A percentile compares a stretch with the other conserved stretches of the same genome.
Evolutionary conservation across 257 asterid species (phyloP).

Genomic region (Petunia secreta): DNA sequence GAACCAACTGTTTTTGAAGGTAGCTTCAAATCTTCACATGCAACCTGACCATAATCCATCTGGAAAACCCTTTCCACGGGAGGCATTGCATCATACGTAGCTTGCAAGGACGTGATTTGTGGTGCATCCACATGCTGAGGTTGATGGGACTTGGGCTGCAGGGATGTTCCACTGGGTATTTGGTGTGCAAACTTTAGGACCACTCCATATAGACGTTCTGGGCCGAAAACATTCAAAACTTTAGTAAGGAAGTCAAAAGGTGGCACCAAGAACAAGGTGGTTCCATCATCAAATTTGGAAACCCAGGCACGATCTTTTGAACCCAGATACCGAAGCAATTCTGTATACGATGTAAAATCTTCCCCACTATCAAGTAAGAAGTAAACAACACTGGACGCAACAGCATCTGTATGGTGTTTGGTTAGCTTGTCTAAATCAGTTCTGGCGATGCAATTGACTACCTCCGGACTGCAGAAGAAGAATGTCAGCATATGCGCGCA

Average conservation of each 20-base stretch:
- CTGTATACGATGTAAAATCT: slow-evolving; percentile 91
- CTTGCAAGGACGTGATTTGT: slow-evolving; percentile 40
- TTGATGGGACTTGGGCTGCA: slow-evolving; percentile 32
- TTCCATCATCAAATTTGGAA: slow-evolving; percentile 89
- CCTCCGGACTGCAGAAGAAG: slow-evolving; percentile 67
- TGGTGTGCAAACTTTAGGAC: slow-evolving; percentile 73
- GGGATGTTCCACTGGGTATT: slow-evolving; percentile 40
- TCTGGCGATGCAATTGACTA: slow-evolving; percentile 85
- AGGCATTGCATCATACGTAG: slow-evolving; percentile 47
- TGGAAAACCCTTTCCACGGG: slow-evolving; percentile 50
- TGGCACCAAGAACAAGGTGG: slow-evolving; percentile 93
- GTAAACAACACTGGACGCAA: slow-evolving; percentile 77
- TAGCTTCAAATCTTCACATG: slow-evolving; percentile 48
- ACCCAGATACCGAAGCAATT: slow-evolving; percentile 81
- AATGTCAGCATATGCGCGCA: neutral
- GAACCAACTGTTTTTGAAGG: slow-evolving; percentile 49
- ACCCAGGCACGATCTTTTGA: slow-evolving; percentile 94
- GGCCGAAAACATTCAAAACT: slow-evolving; percentile 81
- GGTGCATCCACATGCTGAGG: slow-evolving; percentile 55
- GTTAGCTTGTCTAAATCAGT: slow-evolving; percentile 89
- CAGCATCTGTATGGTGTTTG: slow-evolving; percentile 84
- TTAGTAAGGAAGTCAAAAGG: slow-evolving; percentile 81
- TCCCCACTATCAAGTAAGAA: slow-evolving; percentile 92
- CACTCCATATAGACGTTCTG: slow-evolving; percentile 95
- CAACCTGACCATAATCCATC: slow-evolving; percentile 43